Evolutionary conservation across 805 yeast species (phyloP).

Genomic region (Candida glaebosa): DNA sequence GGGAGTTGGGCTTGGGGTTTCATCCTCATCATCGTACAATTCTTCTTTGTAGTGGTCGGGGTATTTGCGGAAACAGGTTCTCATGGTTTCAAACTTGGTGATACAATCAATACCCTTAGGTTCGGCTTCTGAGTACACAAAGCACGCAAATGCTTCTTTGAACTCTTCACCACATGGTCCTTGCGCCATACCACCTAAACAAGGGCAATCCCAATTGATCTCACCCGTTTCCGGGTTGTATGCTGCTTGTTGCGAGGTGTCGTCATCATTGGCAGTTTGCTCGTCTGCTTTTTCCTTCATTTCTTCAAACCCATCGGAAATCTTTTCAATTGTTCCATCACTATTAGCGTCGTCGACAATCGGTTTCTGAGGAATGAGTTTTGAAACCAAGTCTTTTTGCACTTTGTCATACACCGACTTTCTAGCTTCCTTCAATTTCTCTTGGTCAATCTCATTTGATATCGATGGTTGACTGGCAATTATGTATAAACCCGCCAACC

Average conservation of each 20-base stretch:
- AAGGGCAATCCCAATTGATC: constrained; percentile 99
- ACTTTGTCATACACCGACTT: constrained; percentile 4
- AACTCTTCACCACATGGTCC: constrained; percentile 85
- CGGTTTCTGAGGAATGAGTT: background rate
- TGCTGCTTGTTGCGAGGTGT: constrained; percentile 56
- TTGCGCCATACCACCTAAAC: constrained; percentile 97
- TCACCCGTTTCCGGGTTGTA: constrained; percentile 97
- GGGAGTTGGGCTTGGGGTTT: constrained; percentile 1
- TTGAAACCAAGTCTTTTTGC: constrained; percentile 2
- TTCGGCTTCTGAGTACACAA: constrained; percentile 88
- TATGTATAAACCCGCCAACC: background rate
- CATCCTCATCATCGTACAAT: constrained; percentile 71
- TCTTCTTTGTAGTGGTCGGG: constrained; percentile 95
- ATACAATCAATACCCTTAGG: constrained; percentile 97
- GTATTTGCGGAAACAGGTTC: constrained; percentile 85
- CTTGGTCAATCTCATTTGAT: constrained; percentile 6
- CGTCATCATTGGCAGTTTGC: constrained; percentile 13
- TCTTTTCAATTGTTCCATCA: background rate
- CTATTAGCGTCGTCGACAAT: background rate
- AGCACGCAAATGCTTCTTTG: constrained; percentile 84
- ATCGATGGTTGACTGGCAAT: background rate
- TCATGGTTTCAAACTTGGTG: constrained; percentile 87
- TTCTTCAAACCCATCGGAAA: too few relatives aligned
- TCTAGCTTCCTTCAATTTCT: constrained; percentile 2
- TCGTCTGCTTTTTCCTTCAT: constrained; percentile 3